Base-by-base conservation (phyloP, 2,329 filamentous ascomycete genomes). In the Penicillium polonicum region DNA sequence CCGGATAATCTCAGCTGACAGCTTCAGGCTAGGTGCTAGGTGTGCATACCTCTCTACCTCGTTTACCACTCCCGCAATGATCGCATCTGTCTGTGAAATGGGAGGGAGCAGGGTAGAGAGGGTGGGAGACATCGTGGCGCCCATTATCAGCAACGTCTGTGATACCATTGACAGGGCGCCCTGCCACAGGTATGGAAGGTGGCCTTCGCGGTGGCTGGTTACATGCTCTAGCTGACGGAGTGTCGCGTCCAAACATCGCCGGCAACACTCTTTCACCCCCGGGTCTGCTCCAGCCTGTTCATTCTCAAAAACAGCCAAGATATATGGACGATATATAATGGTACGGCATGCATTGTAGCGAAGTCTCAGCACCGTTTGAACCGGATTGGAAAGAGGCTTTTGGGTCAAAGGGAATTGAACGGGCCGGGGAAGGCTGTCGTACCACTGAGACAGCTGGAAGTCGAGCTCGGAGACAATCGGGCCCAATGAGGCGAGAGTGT, bases 171-270 rank as follows among this genome's bases (percentile, higher is more conserved):
- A 92, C 38, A 94, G 81, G 9, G 90, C 89, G 19, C 90, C 90
- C 77, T 93, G 90, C 87, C 89, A 94, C 21, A 93, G 82, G 74
- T 93, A 94, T 13, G 90, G 90, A 78, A 94, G 87, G 71, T 93
- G 90, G 50, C 90, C 90, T 60, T 88, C 88, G 69, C 92, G 90
- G 75, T 93, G 89, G 65, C 88, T 88, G 54, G 83, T 82, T 62
- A 93, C 88, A 71, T 92, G 85, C 75, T 93, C 89, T 55, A 93
- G 79, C 74, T 94, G 90, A 64, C 88, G 83, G 62, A 93, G 83
- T 55, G 88, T 90, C 52, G 90, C 89, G 70, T 93, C 90, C 25
- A 94, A 79, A 70, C 90, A 93, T 72, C 91, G 91, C 68, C 88
- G 85, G 72, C 90, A 93, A 68, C 88, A 89, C 49, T 91, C 89